Percentiles rank a stretch among this genome's conserved stretches.
Conservation (phyloP, 352 stramenopile genomes). For the Peronospora belbahrii region DNA sequence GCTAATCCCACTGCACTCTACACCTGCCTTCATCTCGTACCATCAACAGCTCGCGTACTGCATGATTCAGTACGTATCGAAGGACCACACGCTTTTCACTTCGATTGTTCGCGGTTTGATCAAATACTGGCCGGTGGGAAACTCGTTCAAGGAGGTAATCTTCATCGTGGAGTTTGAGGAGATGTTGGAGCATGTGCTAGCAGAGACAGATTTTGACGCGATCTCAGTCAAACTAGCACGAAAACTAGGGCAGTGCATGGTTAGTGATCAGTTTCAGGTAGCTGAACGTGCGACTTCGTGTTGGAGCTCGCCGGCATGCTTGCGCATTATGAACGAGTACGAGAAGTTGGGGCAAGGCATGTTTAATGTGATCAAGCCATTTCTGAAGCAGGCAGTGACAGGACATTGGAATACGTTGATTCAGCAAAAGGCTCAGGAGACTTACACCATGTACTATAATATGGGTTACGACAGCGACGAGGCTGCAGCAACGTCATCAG, state of each 20-base stretch:
- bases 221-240: constrained; percentile 51
- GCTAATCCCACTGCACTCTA: constrained; percentile 80
- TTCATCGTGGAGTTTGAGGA: constrained; percentile 88
- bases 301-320: constrained; percentile 69
- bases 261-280: constrained; percentile 81
- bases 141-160: constrained; percentile 85
- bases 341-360: constrained; percentile 78
- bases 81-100: constrained; percentile 82
- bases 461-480: constrained; percentile 84
- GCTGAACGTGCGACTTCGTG: constrained; percentile 77
- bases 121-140: constrained; percentile 82
- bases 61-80: constrained; percentile 87
- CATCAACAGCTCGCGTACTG: constrained; percentile 86
- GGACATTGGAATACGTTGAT: constrained; percentile 80
- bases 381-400: constrained; percentile 39
- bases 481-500: constrained; percentile 20
- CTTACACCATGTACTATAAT: constrained; percentile 86
- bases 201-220: constrained; percentile 64
- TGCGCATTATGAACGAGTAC: constrained; percentile 88
- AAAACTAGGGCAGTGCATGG: constrained; percentile 67
- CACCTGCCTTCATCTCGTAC: constrained; percentile 80
- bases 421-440: constrained; percentile 79
- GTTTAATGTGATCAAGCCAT: constrained; percentile 79
- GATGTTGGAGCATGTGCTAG: constrained; percentile 81
- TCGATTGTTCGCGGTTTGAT: constrained; percentile 70